phyloP scores from a whole-genome alignment of 164 flowering plant genomes.

The Macadamia integrifolia region DNA sequence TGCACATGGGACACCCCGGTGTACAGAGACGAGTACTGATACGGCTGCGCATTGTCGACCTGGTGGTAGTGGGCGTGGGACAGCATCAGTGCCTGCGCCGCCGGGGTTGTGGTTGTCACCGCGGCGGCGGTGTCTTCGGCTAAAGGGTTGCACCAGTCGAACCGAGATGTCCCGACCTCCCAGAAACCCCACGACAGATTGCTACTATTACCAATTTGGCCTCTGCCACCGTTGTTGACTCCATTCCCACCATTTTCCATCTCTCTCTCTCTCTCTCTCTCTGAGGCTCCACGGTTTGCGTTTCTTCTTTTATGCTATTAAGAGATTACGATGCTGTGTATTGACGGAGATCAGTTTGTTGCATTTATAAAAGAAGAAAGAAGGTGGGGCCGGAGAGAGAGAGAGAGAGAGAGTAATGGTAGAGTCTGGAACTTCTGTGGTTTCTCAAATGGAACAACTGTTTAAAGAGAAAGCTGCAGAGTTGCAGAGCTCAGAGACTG shows the following conservation, averaged over 20 bases:
- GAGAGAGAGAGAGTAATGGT: too few species aligned
- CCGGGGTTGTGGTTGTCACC: background rate
- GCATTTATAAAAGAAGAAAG: conserved; percentile 20
- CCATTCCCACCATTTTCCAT: conserved; percentile 37
- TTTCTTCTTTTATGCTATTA: background rate
- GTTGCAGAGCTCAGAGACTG: background rate
- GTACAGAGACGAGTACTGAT: conserved; percentile 12
- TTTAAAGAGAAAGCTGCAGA: conserved; percentile 1
- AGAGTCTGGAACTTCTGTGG: background rate
- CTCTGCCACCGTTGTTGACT: conserved; percentile 15
- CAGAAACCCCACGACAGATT: conserved; percentile 24
- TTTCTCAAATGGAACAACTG: background rate
- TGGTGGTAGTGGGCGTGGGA: background rate
- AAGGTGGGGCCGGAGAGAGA: background rate
- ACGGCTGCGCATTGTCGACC: background rate
- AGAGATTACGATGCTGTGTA: conserved; percentile 1
- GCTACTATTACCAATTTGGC: conserved; percentile 19
- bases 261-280: conserved; percentile 9
- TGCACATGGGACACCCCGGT: conserved; percentile 15
- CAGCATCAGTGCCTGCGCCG: conserved; percentile 17
- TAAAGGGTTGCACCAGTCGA: conserved; percentile 16
- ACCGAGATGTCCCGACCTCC: conserved; percentile 16
- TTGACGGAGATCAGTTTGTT: conserved; percentile 6
- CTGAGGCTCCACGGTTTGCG: background rate
- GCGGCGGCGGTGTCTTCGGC: conserved; percentile 1